Evolutionary conservation across 306 rosid genomes (phyloP).

Genomic region (Arachis stenosperma): DNA sequence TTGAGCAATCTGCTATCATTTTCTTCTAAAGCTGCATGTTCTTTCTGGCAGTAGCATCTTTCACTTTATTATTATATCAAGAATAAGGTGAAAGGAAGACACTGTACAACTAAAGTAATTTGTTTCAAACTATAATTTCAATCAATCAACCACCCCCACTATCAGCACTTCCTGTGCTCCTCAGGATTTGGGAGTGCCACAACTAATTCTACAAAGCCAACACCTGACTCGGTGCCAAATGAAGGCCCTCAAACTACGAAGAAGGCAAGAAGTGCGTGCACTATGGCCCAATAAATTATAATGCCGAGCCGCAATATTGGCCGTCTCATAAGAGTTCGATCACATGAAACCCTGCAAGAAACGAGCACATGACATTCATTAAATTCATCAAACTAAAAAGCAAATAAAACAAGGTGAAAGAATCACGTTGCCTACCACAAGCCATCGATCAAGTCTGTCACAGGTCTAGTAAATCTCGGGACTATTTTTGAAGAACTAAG

Average conservation of each 20-base stretch:
- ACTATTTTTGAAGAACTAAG: slow-evolving; percentile 81
- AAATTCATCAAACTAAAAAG: slow-evolving; percentile 7
- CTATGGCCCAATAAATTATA: slow-evolving; percentile 80
- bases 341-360: slow-evolving; percentile 87
- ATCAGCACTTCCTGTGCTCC: slow-evolving; percentile 16
- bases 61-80: slow-evolving; percentile 21
- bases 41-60: slow-evolving; percentile 37
- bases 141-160: slow-evolving; percentile 30
- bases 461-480: slow-evolving; percentile 88
- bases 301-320: slow-evolving; percentile 87
- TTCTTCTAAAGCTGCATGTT: slow-evolving; percentile 30
- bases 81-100: slow-evolving; percentile 37
- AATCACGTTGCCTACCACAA: slow-evolving; percentile 64
- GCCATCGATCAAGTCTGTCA: slow-evolving; percentile 91
- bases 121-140: slow-evolving; percentile 13
- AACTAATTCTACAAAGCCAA: slow-evolving; percentile 31
- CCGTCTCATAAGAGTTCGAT: slow-evolving; percentile 91
- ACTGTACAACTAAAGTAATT: slow-evolving; percentile 42
- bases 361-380: slow-evolving; percentile 26
- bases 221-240: slow-evolving; percentile 37
- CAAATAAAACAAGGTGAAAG: slow-evolving; percentile 25
- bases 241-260: slow-evolving; percentile 66
- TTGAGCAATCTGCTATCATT: slow-evolving; percentile 40
- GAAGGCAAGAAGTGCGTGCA: slow-evolving; percentile 85
- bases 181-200: slow-evolving; percentile 27